A percentile compares a stretch with the other conserved stretches of the same genome.
Evolutionary conservation across 148 eudicot species (phyloP).

Genomic region (Talinum fruticosum): DNA sequence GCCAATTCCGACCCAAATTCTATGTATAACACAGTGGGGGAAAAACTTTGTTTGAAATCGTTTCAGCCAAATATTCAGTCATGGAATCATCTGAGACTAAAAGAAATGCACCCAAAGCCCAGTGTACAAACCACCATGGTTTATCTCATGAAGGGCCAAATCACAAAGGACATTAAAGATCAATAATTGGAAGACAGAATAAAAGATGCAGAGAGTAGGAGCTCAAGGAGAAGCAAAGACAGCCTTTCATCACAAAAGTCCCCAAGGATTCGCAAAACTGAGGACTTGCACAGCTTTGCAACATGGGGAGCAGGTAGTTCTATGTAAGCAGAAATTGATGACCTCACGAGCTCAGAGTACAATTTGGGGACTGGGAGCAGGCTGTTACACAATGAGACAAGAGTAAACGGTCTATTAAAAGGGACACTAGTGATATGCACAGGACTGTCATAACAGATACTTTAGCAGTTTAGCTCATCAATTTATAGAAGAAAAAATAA

Average conservation of each 20-base stretch:
- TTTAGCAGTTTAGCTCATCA: not conserved
- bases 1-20: not conserved
- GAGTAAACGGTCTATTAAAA: not conserved
- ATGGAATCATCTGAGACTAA: not conserved
- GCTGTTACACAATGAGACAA: not conserved
- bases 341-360: no score
- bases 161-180: no score
- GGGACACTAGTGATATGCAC: not conserved
- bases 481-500: not conserved
- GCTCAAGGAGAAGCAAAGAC: no score
- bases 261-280: no score
- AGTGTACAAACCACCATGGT: not conserved
- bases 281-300: no score
- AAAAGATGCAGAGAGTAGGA: no score
- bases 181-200: no score
- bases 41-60: not conserved
- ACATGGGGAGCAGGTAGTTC: no score
- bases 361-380: not conserved
- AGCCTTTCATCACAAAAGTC: no score
- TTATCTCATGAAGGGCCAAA: no score
- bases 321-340: no score
- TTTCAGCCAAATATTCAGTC: not conserved
- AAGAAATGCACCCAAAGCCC: not conserved
- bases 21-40: not conserved
- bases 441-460: no score